A percentile compares a stretch with the other conserved stretches of the same genome.
phyloP scores from a whole-genome alignment of 176 grass and related monocot genomes.

The Paspalum notatum region DNA sequence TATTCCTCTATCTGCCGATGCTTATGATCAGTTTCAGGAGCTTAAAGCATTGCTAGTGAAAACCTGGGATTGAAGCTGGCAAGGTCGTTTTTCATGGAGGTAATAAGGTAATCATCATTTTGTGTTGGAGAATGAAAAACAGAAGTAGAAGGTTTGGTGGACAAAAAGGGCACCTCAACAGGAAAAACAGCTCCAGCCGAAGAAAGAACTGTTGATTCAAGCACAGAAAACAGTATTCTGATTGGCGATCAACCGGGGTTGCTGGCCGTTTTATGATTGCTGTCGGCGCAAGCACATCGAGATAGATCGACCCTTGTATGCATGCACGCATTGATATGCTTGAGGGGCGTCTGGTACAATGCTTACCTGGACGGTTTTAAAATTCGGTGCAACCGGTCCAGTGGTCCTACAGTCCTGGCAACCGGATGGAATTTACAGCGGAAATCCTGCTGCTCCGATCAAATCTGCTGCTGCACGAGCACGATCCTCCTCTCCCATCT shows the following conservation, averaged over 20 bases:
- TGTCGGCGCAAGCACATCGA: not conserved
- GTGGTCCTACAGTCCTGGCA: not conserved
- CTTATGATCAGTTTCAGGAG: too few species aligned
- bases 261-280: not conserved
- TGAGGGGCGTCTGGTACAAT: not conserved
- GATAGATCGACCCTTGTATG: not conserved
- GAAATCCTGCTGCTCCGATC: not conserved
- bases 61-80: too few species aligned
- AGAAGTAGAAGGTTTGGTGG: not conserved
- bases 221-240: not conserved
- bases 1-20: too few species aligned
- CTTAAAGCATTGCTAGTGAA: too few species aligned
- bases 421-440: constrained; percentile 14
- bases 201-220: not conserved
- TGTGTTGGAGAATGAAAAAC: not conserved
- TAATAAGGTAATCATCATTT: too few species aligned
- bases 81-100: too few species aligned
- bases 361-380: constrained; percentile 5
- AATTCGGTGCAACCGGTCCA: not conserved
- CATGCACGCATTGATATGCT: not conserved
- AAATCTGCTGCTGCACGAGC: not conserved
- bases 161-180: not conserved
- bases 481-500: not conserved
- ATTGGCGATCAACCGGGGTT: not conserved
- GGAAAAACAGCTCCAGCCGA: too few species aligned